These are phyloP conservation scores for Gracilaria gracilis DNA, from an alignment of 23 red algal genomes.

Conservation along the genomic window DNA sequence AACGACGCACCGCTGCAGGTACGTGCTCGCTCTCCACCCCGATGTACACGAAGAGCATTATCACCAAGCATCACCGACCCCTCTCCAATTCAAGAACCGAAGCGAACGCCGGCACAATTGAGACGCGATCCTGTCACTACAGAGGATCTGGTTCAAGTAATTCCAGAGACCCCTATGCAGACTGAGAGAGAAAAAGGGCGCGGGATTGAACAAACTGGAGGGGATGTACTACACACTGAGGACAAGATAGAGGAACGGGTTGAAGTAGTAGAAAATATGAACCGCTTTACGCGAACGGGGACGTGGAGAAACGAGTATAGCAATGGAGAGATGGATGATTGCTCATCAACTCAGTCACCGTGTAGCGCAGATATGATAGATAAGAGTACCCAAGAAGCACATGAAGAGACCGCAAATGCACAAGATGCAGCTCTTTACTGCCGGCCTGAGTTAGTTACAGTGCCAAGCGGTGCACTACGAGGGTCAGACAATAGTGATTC, in stretches of 20 bases:
- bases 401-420: neutral
- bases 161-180: neutral
- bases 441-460: slow-evolving; percentile 41
- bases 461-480: slow-evolving; percentile 45
- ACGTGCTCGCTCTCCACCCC: neutral
- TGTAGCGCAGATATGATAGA: neutral
- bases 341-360: slow-evolving; percentile 24
- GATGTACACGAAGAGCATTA: neutral
- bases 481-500: slow-evolving; percentile 3
- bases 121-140: slow-evolving; percentile 11
- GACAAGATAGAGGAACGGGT: neutral
- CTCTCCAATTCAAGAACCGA: neutral
- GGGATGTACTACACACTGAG: neutral
- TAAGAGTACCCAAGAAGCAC: neutral
- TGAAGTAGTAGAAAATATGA: neutral
- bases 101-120: neutral
- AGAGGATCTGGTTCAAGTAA: neutral
- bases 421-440: slow-evolving; percentile 39
- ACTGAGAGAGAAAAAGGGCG: neutral
- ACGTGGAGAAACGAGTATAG: neutral
- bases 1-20: neutral
- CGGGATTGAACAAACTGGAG: neutral
- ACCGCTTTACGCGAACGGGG: neutral
- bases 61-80: neutral
- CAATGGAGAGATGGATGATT: slow-evolving; percentile 8